Percentiles rank a stretch among this genome's conserved stretches.
Conservation (phyloP, 345 rosid species). For the Citrus trifoliata region DNA sequence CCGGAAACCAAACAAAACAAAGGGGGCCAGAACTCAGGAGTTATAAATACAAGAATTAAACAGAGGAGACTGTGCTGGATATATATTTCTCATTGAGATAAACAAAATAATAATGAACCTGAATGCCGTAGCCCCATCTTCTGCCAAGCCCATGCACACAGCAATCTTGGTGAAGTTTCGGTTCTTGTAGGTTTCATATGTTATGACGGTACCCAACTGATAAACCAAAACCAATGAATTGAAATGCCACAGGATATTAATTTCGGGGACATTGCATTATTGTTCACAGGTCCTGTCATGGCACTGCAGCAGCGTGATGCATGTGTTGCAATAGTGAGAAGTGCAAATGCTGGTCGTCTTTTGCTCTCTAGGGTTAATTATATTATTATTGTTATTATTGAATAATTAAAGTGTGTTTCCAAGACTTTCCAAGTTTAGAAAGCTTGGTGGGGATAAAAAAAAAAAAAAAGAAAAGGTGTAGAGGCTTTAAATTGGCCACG, state of each 20-base stretch:
- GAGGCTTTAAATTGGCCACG: conserved; percentile 5
- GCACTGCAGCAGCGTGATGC: neutral
- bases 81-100: neutral
- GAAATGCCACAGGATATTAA: neutral
- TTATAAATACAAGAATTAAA: neutral
- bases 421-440: conserved; percentile 17
- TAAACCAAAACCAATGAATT: neutral
- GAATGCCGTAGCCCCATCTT: neutral
- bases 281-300: neutral
- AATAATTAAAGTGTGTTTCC: neutral
- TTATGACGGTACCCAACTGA: neutral
- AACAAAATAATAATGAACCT: neutral
- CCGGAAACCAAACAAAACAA: no score
- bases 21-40: neutral
- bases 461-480: no score
- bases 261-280: conserved; percentile 7
- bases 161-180: neutral
- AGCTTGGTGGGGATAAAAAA: neutral
- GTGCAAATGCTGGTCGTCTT: neutral
- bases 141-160: neutral
- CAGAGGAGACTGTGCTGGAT: neutral
- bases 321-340: neutral
- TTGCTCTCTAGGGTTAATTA: neutral
- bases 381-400: neutral
- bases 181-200: neutral